Evolutionary conservation across 306 rosid genomes (phyloP), one percentile per base, ranked within the genome.

Genomic region (Castanea sativa): DNA sequence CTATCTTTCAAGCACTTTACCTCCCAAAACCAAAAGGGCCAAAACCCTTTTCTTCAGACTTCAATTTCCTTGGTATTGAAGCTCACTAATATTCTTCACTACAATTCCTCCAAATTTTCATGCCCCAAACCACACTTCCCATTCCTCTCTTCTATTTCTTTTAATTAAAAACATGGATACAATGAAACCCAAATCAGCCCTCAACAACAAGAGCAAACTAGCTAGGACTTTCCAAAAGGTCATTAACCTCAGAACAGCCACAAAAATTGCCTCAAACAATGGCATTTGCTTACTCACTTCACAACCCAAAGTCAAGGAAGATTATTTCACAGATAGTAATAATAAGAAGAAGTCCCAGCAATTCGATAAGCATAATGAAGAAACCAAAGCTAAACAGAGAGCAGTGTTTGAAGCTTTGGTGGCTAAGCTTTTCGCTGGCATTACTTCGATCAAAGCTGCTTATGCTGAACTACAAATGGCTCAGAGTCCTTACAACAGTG

Each of bases 401-500:
- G 98, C 96, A 1, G 82, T 92, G 25, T 83, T 93, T 92, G 98
- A 95, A 78, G 99, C 99, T 74, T 75, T 93, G 20, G 83, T 87
- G 4, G 97, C 99, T 0, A 91, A 93, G 85, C 98, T 95, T 69
- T 95, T 95, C 32, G 97, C 99, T 0, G 91, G 89, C 1, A 87
- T 95, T n/a, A 91, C 99, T 1, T 80, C 98, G 73, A 95, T 95
- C 21, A 95, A 95, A 90, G 98, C 99, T 13, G 83, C 97, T 6
- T 95, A 95, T 9, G 99, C 97, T 0, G 96, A 95, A 80, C 94
- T 95, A 43, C 98, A 95, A 85, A 95, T 93, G 92, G 99, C 99
- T 41, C 99, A 95, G 71, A 82, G 86, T 61, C 99, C 99, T 1
- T 95, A 95, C 88, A 87, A 89, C 76, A 81, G 91, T 33, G 85